These are phyloP conservation scores for Entomortierella lignicola DNA, from an alignment of 192 early-diverging fungal genomes.

Conservation along the genomic window DNA sequence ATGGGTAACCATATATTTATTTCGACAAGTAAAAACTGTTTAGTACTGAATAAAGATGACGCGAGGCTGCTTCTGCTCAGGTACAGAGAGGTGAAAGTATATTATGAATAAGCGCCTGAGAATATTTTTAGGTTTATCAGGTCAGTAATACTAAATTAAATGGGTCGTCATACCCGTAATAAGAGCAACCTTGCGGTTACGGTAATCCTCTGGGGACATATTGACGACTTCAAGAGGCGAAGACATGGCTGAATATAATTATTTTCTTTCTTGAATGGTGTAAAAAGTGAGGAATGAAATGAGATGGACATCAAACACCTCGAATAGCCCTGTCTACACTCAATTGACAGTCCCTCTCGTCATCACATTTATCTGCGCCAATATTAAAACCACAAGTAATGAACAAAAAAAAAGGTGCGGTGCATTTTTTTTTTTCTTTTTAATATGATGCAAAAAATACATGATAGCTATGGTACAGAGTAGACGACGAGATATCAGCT, in stretches of 20 bases:
- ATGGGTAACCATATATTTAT: no score
- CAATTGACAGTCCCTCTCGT: no score
- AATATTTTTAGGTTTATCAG: no score
- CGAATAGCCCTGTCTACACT: no score
- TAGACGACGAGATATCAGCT: not conserved
- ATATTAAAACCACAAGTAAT: no score
- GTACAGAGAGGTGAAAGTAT: not conserved
- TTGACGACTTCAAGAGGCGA: constrained; percentile 50
- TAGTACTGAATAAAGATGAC: no score
- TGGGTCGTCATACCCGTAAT: constrained; percentile 61
- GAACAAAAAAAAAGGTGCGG: constrained; percentile 5
- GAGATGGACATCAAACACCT: not conserved
- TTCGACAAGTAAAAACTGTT: not conserved
- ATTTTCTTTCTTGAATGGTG: not conserved
- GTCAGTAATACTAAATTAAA: no score
- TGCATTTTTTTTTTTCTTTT: no score
- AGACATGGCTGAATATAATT: constrained; percentile 14
- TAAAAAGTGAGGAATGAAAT: not conserved
- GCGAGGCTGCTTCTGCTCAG: no score
- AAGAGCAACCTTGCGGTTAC: constrained; percentile 68
- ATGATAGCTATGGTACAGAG: constrained; percentile 18
- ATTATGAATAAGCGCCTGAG: no score
- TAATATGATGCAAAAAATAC: not conserved
- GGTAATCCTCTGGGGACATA: constrained; percentile 66
- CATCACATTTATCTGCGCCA: no score